These are phyloP conservation scores for Phialophora expanda DNA, from an alignment of 2,329 filamentous ascomycete species.

Conservation along the genomic window DNA sequence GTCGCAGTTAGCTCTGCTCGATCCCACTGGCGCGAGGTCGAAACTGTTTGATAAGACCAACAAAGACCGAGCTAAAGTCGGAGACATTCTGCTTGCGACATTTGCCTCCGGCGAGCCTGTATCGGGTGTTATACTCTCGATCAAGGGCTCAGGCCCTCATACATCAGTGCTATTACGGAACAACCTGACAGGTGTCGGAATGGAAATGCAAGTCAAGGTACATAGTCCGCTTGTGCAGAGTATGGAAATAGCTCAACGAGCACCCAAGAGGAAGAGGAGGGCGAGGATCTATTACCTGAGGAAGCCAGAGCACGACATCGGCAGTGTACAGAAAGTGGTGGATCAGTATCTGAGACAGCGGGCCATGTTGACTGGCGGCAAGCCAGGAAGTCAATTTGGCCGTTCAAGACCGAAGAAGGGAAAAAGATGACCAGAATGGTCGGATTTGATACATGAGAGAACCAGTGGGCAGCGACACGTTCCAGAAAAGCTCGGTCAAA, in stretches of 20 bases:
- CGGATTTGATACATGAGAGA: not conserved
- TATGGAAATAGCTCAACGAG: slow-evolving; percentile 90
- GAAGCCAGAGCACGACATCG: slow-evolving; percentile 83
- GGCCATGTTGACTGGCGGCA: slow-evolving; percentile 50
- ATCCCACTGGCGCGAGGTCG: slow-evolving; percentile 81
- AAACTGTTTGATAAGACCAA: slow-evolving; percentile 78
- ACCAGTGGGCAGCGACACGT: not conserved
- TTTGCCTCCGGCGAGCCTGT: slow-evolving; percentile 87
- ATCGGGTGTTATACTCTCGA: slow-evolving; percentile 83
- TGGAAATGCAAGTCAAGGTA: slow-evolving; percentile 98
- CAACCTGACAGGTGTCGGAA: slow-evolving; percentile 81
- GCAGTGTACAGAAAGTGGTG: slow-evolving; percentile 81
- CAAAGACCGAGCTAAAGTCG: slow-evolving; percentile 77
- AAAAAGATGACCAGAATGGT: slow-evolving; percentile 24
- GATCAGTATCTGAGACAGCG: slow-evolving; percentile 65
- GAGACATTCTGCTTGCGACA: slow-evolving; percentile 90
- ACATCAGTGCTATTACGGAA: slow-evolving; percentile 86
- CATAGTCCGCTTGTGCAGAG: slow-evolving; percentile 87
- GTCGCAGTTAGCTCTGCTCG: slow-evolving; percentile 74
- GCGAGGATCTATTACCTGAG: slow-evolving; percentile 89
- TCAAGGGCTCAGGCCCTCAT: slow-evolving; percentile 85
- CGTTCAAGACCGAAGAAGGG: slow-evolving; percentile 28
- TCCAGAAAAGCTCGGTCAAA: not conserved
- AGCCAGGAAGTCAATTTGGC: slow-evolving; percentile 19
- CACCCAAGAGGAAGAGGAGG: slow-evolving; percentile 80